Base-by-base conservation (phyloP, 2,329 filamentous ascomycete genomes). In the Neurospora sp. region DNA sequence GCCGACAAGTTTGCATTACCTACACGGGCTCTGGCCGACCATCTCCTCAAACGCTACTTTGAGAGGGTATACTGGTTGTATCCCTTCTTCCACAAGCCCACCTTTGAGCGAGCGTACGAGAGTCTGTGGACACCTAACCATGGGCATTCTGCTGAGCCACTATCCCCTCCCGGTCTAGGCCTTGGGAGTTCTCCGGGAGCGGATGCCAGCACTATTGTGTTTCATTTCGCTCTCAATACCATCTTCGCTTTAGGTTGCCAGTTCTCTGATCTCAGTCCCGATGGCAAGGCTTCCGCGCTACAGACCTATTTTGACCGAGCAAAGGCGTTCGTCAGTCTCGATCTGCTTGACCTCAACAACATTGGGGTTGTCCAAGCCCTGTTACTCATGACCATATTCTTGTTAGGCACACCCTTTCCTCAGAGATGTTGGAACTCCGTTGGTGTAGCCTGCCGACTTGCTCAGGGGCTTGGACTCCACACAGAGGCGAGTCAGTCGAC, bases 381-480 rank as follows among this genome's bases (percentile, higher is more conserved):
- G 8, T 72, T 84, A 4, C 70, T 83, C 1, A 74, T 81, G 15
- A 77, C 80, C 0, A 73, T 83, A 0, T 76, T 78, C 23, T 74
- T 83, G 3, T 81, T 83, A 65, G 79, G 80, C 62, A 82, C 82
- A 1, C 77, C 79, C 0, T 81, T 80, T 68, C 78, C 81, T 0
- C 78, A 77, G 28, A 76, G 79, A 8, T 83, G 81, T 70, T 83
- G 82, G 81, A 81, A 82, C 66, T 74, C 79, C 0, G 78, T 82
- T 4, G 82, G 82, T 1, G 67, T 83, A 5, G 82, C 82, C 0
- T 81, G 78, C 67, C 76, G 81, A 3, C 74, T 82, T 10, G 82
- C 80, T 0, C 79, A 81, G 65, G 81, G 81, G 0, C 73, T 83
- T 2, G 81, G 82, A 0, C 71, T 84, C 40, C 81, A 83, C 68